phyloP scores from a whole-genome alignment of 805 yeast genomes.

The Metschnikowia henanensis region DNA sequence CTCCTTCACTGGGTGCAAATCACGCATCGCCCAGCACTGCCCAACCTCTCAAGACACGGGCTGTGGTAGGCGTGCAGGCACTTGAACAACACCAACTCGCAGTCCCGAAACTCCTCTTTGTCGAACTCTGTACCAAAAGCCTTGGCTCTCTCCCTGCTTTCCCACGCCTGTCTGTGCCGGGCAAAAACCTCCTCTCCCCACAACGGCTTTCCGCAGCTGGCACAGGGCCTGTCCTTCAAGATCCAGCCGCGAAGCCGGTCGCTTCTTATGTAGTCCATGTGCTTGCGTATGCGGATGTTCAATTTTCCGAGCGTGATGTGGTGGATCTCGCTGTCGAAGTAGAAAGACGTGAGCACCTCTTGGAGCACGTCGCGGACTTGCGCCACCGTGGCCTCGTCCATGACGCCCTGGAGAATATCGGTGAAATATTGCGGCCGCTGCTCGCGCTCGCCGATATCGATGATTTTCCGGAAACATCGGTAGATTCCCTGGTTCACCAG shows the following conservation, averaged over 20 bases:
- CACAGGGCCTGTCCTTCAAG: constrained; percentile 53
- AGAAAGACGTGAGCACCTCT: constrained; percentile 63
- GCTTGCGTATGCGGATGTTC: constrained; percentile 53
- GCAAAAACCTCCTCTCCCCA: constrained; percentile 63
- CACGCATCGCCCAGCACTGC: constrained; percentile 20
- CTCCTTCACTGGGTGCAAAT: constrained; percentile 10
- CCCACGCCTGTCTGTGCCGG: constrained; percentile 59
- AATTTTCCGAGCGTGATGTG: constrained; percentile 51
- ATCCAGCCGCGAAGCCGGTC: constrained; percentile 61
- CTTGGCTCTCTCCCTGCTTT: constrained; percentile 30
- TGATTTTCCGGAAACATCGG: constrained; percentile 32
- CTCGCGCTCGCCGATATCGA: constrained; percentile 22
- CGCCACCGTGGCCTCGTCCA: constrained; percentile 41
- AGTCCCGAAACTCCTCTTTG: constrained; percentile 16
- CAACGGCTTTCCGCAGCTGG: constrained; percentile 69
- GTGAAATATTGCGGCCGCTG: constrained; percentile 8
- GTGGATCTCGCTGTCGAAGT: constrained; percentile 60
- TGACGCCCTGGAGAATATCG: constrained; percentile 12
- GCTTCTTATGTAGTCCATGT: constrained; percentile 42
- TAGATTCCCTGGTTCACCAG: constrained; percentile 31
- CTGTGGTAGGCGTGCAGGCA: constrained; percentile 69
- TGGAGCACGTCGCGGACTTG: constrained; percentile 59
- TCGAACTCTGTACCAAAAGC: constrained; percentile 7
- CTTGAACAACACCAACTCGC: constrained; percentile 52
- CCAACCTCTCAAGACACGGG: constrained; percentile 51